Evolutionary conservation across 805 yeast genomes (phyloP).

Genomic region (Candida rishiriensis): DNA sequence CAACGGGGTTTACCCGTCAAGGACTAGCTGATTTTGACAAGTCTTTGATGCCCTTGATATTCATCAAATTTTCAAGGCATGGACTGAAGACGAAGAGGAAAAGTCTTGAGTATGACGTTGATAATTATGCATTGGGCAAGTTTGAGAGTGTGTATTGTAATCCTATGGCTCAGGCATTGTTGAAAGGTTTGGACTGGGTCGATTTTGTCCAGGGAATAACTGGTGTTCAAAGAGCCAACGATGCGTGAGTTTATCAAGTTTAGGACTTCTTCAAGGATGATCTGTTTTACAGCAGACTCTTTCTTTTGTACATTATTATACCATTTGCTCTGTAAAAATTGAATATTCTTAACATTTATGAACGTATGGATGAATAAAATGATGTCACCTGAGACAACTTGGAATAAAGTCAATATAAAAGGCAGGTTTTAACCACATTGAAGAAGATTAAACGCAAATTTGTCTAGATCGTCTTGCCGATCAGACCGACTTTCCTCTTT

Average conservation of each 20-base stretch:
- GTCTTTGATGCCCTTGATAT: slow-evolving; percentile 42
- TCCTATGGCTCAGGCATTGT: slow-evolving; percentile 31
- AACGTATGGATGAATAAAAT: too few species aligned
- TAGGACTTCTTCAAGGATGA: too few species aligned
- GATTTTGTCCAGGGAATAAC: slow-evolving; percentile 13
- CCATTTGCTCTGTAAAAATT: too few species aligned
- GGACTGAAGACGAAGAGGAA: slow-evolving; percentile 12
- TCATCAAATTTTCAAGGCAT: slow-evolving; percentile 36
- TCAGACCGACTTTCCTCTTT: slow-evolving; percentile 25
- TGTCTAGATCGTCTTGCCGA: background rate
- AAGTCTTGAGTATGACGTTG: slow-evolving; percentile 27
- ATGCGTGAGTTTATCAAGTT: too few species aligned
- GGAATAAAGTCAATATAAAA: too few species aligned
- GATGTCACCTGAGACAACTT: too few species aligned
- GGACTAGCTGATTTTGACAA: slow-evolving; percentile 42
- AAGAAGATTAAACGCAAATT: too few species aligned
- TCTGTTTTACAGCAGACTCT: too few species aligned
- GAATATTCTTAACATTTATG: too few species aligned
- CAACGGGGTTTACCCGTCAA: slow-evolving; percentile 43
- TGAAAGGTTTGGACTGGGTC: slow-evolving; percentile 34
- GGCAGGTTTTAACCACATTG: too few species aligned
- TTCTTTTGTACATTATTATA: too few species aligned
- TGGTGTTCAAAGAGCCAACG: slow-evolving; percentile 1
- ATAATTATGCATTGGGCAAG: slow-evolving; percentile 37
- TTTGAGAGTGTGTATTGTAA: slow-evolving; percentile 35